Evolutionary conservation across 495 filamentous ascomycete species (phyloP).

Genomic region (Annulohypoxylon moriforme): DNA sequence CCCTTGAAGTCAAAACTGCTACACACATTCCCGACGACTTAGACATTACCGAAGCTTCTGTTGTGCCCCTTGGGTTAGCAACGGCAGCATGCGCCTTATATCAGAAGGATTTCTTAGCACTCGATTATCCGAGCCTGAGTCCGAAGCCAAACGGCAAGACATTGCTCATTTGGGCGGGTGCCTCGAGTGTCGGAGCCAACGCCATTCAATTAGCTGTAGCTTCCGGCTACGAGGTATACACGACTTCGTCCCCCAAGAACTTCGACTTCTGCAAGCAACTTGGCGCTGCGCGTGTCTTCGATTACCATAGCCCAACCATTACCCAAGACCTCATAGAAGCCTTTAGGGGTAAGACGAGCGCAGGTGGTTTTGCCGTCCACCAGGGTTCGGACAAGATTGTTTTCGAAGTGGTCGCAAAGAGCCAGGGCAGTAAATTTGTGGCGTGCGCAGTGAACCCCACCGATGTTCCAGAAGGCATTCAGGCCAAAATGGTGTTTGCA

Average conservation of each 20-base stretch:
- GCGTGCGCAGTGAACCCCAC: constrained; percentile 39
- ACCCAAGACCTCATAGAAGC: constrained; percentile 50
- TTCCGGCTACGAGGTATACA: constrained; percentile 68
- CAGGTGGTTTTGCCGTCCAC: constrained; percentile 32
- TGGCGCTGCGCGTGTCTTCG: constrained; percentile 67
- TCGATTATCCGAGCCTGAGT: constrained; percentile 35
- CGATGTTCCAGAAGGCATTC: constrained; percentile 35
- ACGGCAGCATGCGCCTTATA: constrained; percentile 62
- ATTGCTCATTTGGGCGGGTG: constrained; percentile 70
- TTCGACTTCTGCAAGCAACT: constrained; percentile 63
- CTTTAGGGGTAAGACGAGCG: constrained; percentile 38
- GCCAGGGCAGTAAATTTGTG: constrained; percentile 44
- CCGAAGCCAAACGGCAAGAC: constrained; percentile 46
- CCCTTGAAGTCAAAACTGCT: constrained; percentile 29
- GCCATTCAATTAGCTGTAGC: constrained; percentile 72
- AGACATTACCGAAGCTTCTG: constrained; percentile 54
- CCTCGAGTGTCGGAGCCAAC: constrained; percentile 67
- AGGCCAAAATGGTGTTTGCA: constrained; percentile 44
- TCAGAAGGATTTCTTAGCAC: constrained; percentile 52
- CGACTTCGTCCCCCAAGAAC: constrained; percentile 66
- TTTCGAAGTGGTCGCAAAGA: constrained; percentile 31
- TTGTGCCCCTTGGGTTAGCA: constrained; percentile 59
- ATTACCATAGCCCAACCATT: constrained; percentile 62
- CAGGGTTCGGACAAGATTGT: constrained; percentile 16
- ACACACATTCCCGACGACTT: constrained; percentile 54